Evolutionary conservation across 2,329 filamentous ascomycete genomes (phyloP).

Genomic region (Penicillium expansum): DNA sequence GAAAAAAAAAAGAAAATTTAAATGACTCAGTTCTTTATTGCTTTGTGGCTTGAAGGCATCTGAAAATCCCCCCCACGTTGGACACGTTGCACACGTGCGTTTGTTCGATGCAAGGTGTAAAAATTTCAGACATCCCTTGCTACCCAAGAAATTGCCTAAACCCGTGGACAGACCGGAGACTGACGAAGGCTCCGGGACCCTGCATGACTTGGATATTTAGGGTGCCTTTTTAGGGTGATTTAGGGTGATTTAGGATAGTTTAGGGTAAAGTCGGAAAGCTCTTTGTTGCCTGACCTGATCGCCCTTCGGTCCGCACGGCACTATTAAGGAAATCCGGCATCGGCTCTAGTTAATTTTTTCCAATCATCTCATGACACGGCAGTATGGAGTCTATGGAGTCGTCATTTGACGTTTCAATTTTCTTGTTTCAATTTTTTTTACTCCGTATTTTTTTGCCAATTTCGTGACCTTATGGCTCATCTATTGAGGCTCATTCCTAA

Average conservation of each 20-base stretch:
- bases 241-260: not conserved
- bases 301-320: constrained; percentile 23
- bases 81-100: constrained; percentile 6
- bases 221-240: not conserved
- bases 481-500: not conserved
- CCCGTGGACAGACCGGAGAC: constrained; percentile 9
- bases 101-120: constrained; percentile 1
- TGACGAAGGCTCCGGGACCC: constrained; percentile 11
- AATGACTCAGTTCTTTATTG: not conserved
- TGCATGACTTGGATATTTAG: not conserved
- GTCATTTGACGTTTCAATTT: constrained; percentile 9
- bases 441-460: not conserved
- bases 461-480: not conserved
- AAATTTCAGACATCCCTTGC: constrained; percentile 1
- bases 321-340: constrained; percentile 4
- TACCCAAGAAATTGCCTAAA: not conserved
- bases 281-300: constrained; percentile 20
- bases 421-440: not conserved
- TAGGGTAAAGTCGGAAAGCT: constrained; percentile 6
- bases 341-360: not conserved
- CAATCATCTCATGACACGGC: not conserved
- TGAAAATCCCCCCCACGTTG: not conserved
- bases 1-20: too few relatives aligned
- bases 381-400: too few relatives aligned
- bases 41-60: not conserved